phyloP scores from a whole-genome alignment of 805 yeast genomes.

The Kluyveromyces dobzhanskii region DNA sequence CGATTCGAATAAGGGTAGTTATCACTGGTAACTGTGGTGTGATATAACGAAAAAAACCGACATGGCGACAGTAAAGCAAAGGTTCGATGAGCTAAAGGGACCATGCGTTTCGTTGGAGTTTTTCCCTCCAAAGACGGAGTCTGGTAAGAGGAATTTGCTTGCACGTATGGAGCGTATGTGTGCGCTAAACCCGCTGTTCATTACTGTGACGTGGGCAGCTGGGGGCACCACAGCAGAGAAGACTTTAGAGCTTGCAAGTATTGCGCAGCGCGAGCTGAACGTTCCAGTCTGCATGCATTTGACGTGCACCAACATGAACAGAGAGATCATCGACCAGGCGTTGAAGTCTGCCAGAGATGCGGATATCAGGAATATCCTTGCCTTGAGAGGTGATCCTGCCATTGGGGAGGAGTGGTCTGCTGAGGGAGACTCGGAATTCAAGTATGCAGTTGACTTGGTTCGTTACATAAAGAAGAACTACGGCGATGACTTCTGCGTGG shows the following conservation, averaged over 20 bases:
- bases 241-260: constrained; percentile 72
- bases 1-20: too few species aligned
- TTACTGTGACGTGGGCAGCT: constrained; percentile 98
- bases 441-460: constrained; percentile 80
- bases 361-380: constrained; percentile 86
- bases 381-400: constrained; percentile 94
- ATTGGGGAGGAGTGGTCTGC: constrained; percentile 40
- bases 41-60: too few species aligned
- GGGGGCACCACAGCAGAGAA: constrained; percentile 91
- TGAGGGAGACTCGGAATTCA: constrained; percentile 41
- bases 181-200: constrained; percentile 77
- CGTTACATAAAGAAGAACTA: constrained; percentile 60
- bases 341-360: constrained; percentile 55
- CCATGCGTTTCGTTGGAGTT: constrained; percentile 83
- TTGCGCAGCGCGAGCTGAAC: constrained; percentile 65
- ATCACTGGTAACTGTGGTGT: neutral
- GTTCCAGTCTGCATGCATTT: constrained; percentile 90
- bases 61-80: constrained; percentile 34
- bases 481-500: constrained; percentile 82
- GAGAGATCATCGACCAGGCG: constrained; percentile 69
- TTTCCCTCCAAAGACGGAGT: constrained; percentile 94
- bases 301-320: constrained; percentile 92
- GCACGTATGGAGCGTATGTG: constrained; percentile 87
- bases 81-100: constrained; percentile 41
- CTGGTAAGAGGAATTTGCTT: constrained; percentile 74